Percentiles rank a stretch among this genome's conserved stretches.
Evolutionary conservation across 768 basidiomycete genomes (phyloP).

Genomic region (Lentinula raphanica): DNA sequence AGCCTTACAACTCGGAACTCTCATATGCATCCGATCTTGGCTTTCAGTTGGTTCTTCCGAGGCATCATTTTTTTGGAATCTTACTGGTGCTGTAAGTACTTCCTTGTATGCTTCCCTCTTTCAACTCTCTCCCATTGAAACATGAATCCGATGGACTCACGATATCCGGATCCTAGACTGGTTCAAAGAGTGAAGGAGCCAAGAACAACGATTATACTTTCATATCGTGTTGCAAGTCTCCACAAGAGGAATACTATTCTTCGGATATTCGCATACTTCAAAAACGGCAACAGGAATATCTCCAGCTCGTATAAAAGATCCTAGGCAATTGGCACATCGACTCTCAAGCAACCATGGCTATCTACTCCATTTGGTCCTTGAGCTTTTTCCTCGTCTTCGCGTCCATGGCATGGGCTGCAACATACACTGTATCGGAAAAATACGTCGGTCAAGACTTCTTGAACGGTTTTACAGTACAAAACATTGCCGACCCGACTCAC

Average conservation of each 20-base stretch:
- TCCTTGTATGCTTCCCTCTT: background rate
- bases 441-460: conserved; percentile 44
- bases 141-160: background rate
- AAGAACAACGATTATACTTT: background rate
- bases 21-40: background rate
- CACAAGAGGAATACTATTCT: background rate
- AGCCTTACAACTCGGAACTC: background rate
- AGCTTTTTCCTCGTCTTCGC: conserved; percentile 10
- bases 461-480: conserved; percentile 42
- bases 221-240: background rate
- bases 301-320: background rate
- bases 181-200: background rate
- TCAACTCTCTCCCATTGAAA: background rate
- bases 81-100: background rate
- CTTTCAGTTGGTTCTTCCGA: background rate
- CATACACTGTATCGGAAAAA: conserved; percentile 42
- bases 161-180: background rate
- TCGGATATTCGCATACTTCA: background rate
- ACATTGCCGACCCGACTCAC: conserved; percentile 56
- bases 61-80: too few species aligned
- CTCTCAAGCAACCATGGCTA: background rate
- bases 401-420: conserved; percentile 30
- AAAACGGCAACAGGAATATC: background rate
- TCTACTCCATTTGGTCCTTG: conserved; percentile 13
- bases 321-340: background rate